phyloP scores from a whole-genome alignment of 2,329 filamentous ascomycete species.

The Alternaria brassicae region DNA sequence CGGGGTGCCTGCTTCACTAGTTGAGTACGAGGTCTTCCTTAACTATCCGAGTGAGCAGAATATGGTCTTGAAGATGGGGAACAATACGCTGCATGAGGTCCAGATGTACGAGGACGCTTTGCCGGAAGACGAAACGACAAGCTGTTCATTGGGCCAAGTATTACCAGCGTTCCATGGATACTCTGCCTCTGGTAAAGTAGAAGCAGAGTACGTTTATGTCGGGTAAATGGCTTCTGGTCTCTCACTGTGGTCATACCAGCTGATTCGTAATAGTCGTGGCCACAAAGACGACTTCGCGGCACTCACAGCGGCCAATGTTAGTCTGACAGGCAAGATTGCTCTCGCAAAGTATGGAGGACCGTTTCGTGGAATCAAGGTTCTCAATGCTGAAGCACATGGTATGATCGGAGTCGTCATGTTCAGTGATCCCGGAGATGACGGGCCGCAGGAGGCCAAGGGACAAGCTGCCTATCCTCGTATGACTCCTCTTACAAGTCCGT shows the following conservation, averaged over 20 bases:
- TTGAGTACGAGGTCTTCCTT: constrained; percentile 50
- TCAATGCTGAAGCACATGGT: constrained; percentile 55
- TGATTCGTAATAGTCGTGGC: constrained; percentile 36
- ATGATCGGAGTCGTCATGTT: constrained; percentile 56
- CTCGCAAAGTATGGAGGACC: constrained; percentile 55
- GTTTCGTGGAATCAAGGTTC: constrained; percentile 58
- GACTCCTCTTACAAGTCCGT: constrained; percentile 20
- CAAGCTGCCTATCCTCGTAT: constrained; percentile 45
- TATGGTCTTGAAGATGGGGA: constrained; percentile 39
- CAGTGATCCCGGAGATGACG: constrained; percentile 56
- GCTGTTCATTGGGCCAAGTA: constrained; percentile 45
- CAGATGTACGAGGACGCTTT: constrained; percentile 44
- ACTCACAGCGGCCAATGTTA: constrained; percentile 49
- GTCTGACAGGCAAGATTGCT: constrained; percentile 58
- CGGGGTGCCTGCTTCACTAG: constrained; percentile 32
- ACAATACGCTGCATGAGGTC: constrained; percentile 39
- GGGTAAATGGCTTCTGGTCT: constrained; percentile 41
- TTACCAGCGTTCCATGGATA: constrained; percentile 59
- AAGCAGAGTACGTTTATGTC: constrained; percentile 57
- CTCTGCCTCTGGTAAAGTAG: constrained; percentile 54
- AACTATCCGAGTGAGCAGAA: constrained; percentile 48
- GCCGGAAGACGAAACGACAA: constrained; percentile 42
- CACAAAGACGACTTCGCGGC: constrained; percentile 55
- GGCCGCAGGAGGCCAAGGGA: constrained; percentile 50
- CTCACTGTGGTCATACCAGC: constrained; percentile 29